Evolutionary conservation across 805 yeast species (phyloP).

Genomic region (Lachancea meyersii): DNA sequence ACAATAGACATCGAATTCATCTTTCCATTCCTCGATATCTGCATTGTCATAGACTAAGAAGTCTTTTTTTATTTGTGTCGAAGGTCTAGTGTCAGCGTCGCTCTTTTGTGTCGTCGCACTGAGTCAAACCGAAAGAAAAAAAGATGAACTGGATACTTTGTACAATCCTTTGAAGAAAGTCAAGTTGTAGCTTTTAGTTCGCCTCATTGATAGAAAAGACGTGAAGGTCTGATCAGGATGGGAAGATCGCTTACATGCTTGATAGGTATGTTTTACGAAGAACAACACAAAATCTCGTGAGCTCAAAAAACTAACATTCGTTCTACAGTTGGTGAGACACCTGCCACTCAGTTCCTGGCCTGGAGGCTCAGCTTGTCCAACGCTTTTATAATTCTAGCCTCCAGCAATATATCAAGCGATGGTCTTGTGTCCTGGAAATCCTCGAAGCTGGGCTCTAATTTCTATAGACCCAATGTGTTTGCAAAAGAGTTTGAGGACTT

Average conservation of each 20-base stretch:
- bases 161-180: not conserved
- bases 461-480: conserved; percentile 30
- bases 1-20: not conserved
- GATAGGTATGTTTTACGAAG: conserved; percentile 12
- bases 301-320: too few relatives aligned
- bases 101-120: not conserved
- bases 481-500: conserved; percentile 21
- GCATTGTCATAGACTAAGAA: too few relatives aligned
- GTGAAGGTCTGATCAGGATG: conserved; percentile 1
- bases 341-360: conserved; percentile 29
- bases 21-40: too few relatives aligned
- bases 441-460: conserved; percentile 28
- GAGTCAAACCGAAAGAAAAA: not conserved
- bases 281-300: not conserved
- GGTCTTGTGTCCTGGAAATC: conserved; percentile 33
- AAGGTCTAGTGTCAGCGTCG: not conserved
- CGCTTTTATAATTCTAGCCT: conserved; percentile 26
- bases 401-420: conserved; percentile 28
- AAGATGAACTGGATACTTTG: too few relatives aligned
- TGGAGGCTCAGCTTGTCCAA: conserved; percentile 33
- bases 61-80: not conserved
- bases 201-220: not conserved
- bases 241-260: conserved; percentile 14
- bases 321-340: conserved; percentile 31
- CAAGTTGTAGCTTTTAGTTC: not conserved